These are phyloP conservation scores for Vitis hybrid DNA, from an alignment of 177 flowering plant species.

Conservation along the genomic window DNA sequence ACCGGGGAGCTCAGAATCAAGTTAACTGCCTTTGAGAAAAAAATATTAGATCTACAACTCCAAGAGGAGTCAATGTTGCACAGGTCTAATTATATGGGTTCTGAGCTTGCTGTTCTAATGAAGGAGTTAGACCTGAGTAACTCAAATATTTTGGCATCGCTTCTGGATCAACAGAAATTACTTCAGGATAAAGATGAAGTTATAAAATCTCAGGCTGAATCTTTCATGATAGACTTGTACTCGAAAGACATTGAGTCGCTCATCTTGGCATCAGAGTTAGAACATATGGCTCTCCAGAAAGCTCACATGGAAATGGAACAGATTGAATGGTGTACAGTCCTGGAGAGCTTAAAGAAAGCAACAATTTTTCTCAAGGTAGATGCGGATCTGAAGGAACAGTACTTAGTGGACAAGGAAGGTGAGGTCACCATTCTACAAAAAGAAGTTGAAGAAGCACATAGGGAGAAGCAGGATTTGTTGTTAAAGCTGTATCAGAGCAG, in stretches of 20 bases:
- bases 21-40: constrained; percentile 62
- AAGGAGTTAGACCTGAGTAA: constrained; percentile 67
- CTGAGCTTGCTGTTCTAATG: constrained; percentile 60
- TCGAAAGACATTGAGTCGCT: constrained; percentile 63
- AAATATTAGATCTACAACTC: constrained; percentile 60
- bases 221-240: constrained; percentile 29
- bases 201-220: constrained; percentile 43
- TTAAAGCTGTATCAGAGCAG: constrained; percentile 24
- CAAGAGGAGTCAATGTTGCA: constrained; percentile 85
- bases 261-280: constrained; percentile 50
- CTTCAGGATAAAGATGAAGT: constrained; percentile 50
- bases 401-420: constrained; percentile 32
- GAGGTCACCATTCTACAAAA: constrained; percentile 36
- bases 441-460: constrained; percentile 27
- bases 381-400: constrained; percentile 37
- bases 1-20: constrained; percentile 50
- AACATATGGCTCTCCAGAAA: constrained; percentile 36
- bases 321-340: constrained; percentile 8
- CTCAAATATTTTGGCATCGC: constrained; percentile 30
- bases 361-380: constrained; percentile 43
- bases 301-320: constrained; percentile 26
- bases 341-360: constrained; percentile 49
- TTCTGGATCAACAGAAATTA: constrained; percentile 54
- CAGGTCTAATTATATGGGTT: constrained; percentile 72
- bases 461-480: constrained; percentile 27